phyloP scores from a whole-genome alignment of 2,329 filamentous ascomycete species.

The Neodidymelliopsis sp. region DNA sequence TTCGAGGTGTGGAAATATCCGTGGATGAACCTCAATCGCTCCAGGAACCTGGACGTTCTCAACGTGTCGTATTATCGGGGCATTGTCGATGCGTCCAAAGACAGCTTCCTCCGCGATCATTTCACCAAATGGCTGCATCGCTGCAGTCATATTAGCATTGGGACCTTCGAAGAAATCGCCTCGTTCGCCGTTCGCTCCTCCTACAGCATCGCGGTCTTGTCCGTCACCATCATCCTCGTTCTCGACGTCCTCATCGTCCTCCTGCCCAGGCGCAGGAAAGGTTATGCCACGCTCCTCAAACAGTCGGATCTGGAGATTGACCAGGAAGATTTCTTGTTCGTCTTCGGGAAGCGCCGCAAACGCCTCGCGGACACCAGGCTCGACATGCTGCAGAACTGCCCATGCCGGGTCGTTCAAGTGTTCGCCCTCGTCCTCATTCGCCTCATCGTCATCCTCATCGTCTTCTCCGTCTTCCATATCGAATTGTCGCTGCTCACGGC shows the following conservation, averaged over 20 bases:
- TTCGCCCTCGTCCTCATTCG: slow-evolving; percentile 15
- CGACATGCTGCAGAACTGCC: slow-evolving; percentile 28
- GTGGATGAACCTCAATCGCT: too few relatives aligned
- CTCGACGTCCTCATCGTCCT: not conserved
- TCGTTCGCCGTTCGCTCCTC: not conserved
- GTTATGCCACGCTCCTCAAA: slow-evolving; percentile 24
- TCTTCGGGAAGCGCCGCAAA: slow-evolving; percentile 20
- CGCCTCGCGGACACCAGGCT: slow-evolving; percentile 13
- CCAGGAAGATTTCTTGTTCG: slow-evolving; percentile 22
- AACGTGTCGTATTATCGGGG: not conserved
- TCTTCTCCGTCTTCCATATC: slow-evolving; percentile 13
- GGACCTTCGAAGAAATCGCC: not conserved
- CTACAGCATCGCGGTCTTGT: not conserved
- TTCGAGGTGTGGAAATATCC: too few relatives aligned
- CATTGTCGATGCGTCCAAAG: too few relatives aligned
- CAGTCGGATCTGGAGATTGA: slow-evolving; percentile 27
- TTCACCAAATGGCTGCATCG: too few relatives aligned
- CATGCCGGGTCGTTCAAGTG: slow-evolving; percentile 13
- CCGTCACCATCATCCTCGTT: not conserved
- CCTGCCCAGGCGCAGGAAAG: not conserved
- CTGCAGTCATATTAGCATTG: too few relatives aligned
- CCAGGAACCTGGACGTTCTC: too few relatives aligned
- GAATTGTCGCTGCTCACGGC: slow-evolving; percentile 18
- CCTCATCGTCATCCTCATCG: slow-evolving; percentile 18
- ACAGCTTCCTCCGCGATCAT: too few relatives aligned